Evolutionary conservation across 192 early-diverging fungal species (phyloP), one percentile per base, ranked within the genome.

Genomic region (Gaertneriomyces semiglobifer): DNA sequence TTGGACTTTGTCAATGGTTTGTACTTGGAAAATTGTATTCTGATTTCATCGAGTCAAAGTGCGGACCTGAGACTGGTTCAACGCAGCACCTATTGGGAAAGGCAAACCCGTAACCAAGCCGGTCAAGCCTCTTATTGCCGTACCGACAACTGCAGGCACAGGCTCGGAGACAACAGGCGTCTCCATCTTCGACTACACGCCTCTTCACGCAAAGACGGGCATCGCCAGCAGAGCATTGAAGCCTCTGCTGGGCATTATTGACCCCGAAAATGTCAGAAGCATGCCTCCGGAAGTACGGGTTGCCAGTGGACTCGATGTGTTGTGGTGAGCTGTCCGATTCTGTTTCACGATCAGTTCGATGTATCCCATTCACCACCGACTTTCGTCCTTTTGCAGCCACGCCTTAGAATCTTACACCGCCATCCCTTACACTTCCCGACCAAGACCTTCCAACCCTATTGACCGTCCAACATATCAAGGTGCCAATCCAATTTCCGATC

Each of bases 371-470:
- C 38, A 10, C 41, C 41, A 44, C 25, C 5, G 44, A 48, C 44
- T 20, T 50, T 33, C 25, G 43, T n/a, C 6, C 14, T 7, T 18
- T 19, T 57, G 51, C 33, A 73, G 92, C 78, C 93, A 95, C 64
- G 89, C 93, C 18, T 79, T 95, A 41, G 93, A 95, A 72, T 92
- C 90, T 0, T 95, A 95, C 69, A 95, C 93, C 6, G 93, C 93
- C 2, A 80, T 95, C 46, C 93, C 93, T 3, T 95, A 90, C 73
- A 73, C 86, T 55, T 64, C 86, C 72, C 86, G 93, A 38, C 88
- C 88, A 47, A 84, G 91, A 14, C 93, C 93, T 11, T 63, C 71
- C 46, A 92, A 92, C 74, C 93, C 93, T 43, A 83, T 90, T 12
- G 73, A 84, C 46, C 86, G 93, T 54, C 93, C 93, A 7, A 91